Evolutionary conservation across 1,284 basidiomycete species (phyloP).

Genomic region (Cerrena zonata): DNA sequence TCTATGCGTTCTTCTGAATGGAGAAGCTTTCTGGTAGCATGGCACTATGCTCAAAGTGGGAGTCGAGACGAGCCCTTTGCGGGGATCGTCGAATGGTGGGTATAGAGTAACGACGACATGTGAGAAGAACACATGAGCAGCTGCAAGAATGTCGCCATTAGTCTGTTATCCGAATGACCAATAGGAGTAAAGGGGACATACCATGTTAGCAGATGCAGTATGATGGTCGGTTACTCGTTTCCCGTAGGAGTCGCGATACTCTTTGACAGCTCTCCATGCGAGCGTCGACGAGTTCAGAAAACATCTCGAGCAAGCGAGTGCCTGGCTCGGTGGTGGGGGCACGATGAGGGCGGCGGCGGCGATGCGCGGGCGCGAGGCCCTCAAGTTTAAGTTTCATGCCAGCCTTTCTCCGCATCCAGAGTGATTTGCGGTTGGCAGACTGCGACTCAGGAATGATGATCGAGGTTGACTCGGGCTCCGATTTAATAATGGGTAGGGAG

Average conservation of each 20-base stretch:
- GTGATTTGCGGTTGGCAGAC: slow-evolving; percentile 22
- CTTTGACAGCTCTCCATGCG: slow-evolving; percentile 70
- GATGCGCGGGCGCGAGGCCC: slow-evolving; percentile 32
- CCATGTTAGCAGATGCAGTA: slow-evolving; percentile 2
- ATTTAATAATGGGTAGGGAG: slow-evolving; percentile 18
- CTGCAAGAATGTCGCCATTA: not conserved
- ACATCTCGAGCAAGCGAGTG: slow-evolving; percentile 58
- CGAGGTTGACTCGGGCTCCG: slow-evolving; percentile 22
- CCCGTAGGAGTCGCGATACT: slow-evolving; percentile 52
- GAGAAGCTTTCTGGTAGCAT: not conserved
- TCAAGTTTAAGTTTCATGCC: slow-evolving; percentile 43
- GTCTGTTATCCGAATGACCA: not conserved
- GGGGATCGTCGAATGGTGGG: not conserved
- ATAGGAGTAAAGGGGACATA: not conserved
- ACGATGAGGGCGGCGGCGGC: slow-evolving; percentile 25
- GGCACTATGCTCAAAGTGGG: not conserved
- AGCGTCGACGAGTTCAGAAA: slow-evolving; percentile 64
- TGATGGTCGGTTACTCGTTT: slow-evolving; percentile 19
- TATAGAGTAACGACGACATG: not conserved
- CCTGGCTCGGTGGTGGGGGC: slow-evolving; percentile 37
- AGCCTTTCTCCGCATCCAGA: slow-evolving; percentile 45
- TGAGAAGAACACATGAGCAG: not conserved
- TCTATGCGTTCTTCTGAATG: not conserved
- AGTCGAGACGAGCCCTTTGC: not conserved
- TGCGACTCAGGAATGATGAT: slow-evolving; percentile 17